phyloP scores from a whole-genome alignment of 2,329 filamentous ascomycete genomes.

The Fusarium phyllophilum region DNA sequence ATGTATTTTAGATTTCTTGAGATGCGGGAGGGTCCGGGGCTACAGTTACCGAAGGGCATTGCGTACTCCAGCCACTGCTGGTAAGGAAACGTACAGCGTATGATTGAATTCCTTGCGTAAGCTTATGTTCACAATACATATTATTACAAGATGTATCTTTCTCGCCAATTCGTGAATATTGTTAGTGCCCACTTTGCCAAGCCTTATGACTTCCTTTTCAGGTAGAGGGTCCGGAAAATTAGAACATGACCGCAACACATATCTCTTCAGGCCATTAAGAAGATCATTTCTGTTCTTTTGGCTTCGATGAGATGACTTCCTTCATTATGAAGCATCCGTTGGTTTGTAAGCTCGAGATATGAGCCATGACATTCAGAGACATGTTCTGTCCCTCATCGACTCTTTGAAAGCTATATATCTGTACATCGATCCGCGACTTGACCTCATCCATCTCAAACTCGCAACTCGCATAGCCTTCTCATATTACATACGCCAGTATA shows the following conservation, averaged over 20 bases:
- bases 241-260: neutral
- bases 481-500: fast-evolving
- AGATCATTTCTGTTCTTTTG: neutral
- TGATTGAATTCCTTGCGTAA: no score
- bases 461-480: no score
- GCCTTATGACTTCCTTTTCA: neutral
- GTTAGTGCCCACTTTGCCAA: neutral
- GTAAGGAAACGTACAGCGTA: no score
- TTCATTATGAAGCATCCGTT: neutral
- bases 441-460: neutral
- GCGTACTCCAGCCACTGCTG: neutral
- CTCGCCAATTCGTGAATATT: neutral
- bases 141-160: fast-evolving
- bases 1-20: neutral
- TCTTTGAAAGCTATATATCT: neutral
- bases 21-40: neutral
- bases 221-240: fast-evolving
- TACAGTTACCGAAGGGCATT: neutral
- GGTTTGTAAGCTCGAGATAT: neutral
- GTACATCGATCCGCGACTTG: neutral
- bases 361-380: neutral
- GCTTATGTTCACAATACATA: neutral
- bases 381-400: neutral
- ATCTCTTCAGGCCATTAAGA: neutral
- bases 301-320: neutral